Evolutionary conservation across 2,329 filamentous ascomycete genomes (phyloP).

Genomic region (Microdochium trichocladiopsis): DNA sequence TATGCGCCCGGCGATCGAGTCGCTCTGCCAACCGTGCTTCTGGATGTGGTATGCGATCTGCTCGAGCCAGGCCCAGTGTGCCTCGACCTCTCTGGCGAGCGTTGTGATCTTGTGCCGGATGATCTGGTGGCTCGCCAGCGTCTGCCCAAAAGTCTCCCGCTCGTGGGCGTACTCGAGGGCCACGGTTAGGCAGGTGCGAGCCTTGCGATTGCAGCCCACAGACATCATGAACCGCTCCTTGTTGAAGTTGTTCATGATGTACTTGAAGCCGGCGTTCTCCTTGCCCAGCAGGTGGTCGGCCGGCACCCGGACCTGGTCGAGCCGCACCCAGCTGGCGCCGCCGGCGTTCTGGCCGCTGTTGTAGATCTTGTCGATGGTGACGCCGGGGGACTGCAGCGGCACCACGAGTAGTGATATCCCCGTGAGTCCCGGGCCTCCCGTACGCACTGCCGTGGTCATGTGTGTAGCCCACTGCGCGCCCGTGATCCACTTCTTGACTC

Average conservation of each 20-base stretch:
- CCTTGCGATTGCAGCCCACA: slow-evolving; percentile 45
- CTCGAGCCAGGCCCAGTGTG: slow-evolving; percentile 50
- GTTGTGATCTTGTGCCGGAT: slow-evolving; percentile 49
- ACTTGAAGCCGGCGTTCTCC: slow-evolving; percentile 44
- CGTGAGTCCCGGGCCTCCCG: slow-evolving; percentile 40
- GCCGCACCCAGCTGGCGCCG: slow-evolving; percentile 47
- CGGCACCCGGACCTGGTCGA: slow-evolving; percentile 45
- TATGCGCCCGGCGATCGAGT: slow-evolving; percentile 16
- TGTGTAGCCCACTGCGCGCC: slow-evolving; percentile 54
- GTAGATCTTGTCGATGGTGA: slow-evolving; percentile 43
- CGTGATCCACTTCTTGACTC: slow-evolving; percentile 61
- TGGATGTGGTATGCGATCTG: slow-evolving; percentile 48
- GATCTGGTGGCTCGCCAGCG: slow-evolving; percentile 45
- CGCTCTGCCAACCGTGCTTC: slow-evolving; percentile 14
- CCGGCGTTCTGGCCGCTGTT: slow-evolving; percentile 62
- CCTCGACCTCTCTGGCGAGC: slow-evolving; percentile 48
- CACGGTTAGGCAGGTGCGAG: slow-evolving; percentile 43
- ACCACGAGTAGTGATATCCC: slow-evolving; percentile 52
- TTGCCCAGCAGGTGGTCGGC: slow-evolving; percentile 41
- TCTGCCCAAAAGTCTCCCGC: slow-evolving; percentile 47
- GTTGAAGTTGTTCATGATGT: slow-evolving; percentile 38
- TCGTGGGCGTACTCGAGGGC: slow-evolving; percentile 40
- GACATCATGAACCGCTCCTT: slow-evolving; percentile 50
- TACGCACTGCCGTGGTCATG: slow-evolving; percentile 55
- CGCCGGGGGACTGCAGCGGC: slow-evolving; percentile 36